Conservation (phyloP, 108 stramenopile genomes). For the Hondaea fermentalgiana region DNA sequence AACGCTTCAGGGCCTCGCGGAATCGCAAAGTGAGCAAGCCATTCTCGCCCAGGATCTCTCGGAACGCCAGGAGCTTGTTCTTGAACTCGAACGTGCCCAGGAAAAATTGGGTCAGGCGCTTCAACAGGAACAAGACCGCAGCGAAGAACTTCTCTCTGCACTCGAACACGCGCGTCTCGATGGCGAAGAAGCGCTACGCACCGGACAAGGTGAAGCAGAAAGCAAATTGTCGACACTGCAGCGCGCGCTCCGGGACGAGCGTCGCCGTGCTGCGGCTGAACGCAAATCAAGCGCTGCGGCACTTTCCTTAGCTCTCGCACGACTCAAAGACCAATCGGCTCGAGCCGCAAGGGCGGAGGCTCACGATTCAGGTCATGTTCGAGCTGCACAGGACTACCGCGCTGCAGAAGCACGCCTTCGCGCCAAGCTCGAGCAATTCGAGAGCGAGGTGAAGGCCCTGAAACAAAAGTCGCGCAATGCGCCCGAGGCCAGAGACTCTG, state of each 20-base stretch:
- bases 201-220: neutral
- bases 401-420: neutral
- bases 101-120: neutral
- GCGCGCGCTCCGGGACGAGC: neutral
- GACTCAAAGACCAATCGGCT: neutral
- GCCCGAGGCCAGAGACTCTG: too few species aligned
- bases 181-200: neutral
- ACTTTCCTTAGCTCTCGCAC: neutral
- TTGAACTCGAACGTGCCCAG: neutral
- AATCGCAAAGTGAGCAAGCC: neutral
- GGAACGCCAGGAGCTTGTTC: neutral
- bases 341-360: neutral
- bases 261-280: neutral
- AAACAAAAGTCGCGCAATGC: too few species aligned
- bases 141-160: neutral
- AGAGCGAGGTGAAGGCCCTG: neutral
- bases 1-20: neutral
- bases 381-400: neutral
- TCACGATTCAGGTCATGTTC: neutral
- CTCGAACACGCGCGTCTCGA: neutral
- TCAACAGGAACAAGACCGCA: neutral
- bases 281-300: neutral
- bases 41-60: neutral
- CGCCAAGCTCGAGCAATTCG: neutral
- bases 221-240: neutral